Base-by-base conservation (phyloP, 202 grass and related monocot genomes). In the Cymbopogon flexuosus region DNA sequence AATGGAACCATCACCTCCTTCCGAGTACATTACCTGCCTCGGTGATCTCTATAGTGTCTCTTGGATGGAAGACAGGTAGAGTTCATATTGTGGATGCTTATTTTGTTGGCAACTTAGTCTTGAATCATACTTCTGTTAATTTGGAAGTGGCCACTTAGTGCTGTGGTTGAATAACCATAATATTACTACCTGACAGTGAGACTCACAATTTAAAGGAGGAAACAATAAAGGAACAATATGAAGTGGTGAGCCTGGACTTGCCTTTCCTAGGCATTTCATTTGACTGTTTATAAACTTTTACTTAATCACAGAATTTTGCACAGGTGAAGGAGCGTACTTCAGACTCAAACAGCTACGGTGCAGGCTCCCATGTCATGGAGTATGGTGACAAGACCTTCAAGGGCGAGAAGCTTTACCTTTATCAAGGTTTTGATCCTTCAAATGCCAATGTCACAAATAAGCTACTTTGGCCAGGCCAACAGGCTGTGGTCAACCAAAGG, bases 51-150 rank as follows among this genome's bases (percentile, higher is more conserved):
- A 97, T 63, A 97, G 92, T 63, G 82, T 97, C 76, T 75, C 95
- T 79, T 97, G 95, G 95, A 93, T 97, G 95, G 95, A 97, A 80
- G 95, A 97, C 75, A 97, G 95, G 95, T 97, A 76, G 10, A 12
- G 10, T 37, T 14, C 10, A 2, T 36, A 74, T 58, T 57, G 3
- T 58, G 18, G 10, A 37, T 74, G 3, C 31, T 27, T 34, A 27
- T 16, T 24, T 66, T 69, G 46, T 13, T 58, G 18, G 14, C 46
- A 68, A 58, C 42, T 51, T 65, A n/a, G 21, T 16, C 15, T 59
- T 37, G 33, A 40, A 83, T 22, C 37, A 68, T 76, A 36, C 83
- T 35, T 73, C 5, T 62, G 23, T 75, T 64, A 47, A 36, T 58
- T 76, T 7, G 3, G 14, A 80, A 29, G 2, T 84, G 21, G 37